Evolutionary conservation across 2,329 filamentous ascomycete species (phyloP).

Genomic region (Penicillium sp.): DNA sequence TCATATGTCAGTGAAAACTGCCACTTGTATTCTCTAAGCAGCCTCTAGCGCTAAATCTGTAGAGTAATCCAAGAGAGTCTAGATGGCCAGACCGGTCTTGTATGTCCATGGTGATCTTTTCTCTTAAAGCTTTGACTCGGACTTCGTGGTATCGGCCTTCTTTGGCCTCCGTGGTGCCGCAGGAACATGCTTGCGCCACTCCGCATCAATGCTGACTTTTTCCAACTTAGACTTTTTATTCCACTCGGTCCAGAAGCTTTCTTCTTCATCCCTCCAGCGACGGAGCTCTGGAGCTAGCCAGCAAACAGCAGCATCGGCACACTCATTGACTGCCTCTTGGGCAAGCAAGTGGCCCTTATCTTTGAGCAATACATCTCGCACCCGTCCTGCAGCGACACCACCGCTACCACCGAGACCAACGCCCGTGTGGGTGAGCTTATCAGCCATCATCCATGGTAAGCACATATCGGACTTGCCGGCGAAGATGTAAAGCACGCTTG

Average conservation of each 20-base stretch:
- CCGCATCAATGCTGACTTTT: conserved; percentile 61
- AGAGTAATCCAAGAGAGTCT: not conserved
- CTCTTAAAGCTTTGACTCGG: conserved; percentile 33
- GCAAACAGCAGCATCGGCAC: conserved; percentile 62
- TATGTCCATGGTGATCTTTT: conserved; percentile 1
- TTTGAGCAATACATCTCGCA: conserved; percentile 67
- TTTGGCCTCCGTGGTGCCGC: conserved; percentile 33
- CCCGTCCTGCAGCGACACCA: conserved; percentile 68
- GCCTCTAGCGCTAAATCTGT: not conserved
- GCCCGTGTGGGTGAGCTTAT: conserved; percentile 48
- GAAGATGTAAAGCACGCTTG: conserved; percentile 52
- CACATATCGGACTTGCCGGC: conserved; percentile 49
- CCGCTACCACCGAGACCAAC: conserved; percentile 46
- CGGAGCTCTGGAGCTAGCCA: conserved; percentile 64
- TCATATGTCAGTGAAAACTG: not conserved
- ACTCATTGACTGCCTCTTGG: conserved; percentile 73
- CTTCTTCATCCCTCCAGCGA: conserved; percentile 62
- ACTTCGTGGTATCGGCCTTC: conserved; percentile 15
- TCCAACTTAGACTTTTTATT: conserved; percentile 52
- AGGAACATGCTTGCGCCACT: conserved; percentile 54
- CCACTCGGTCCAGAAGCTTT: conserved; percentile 61
- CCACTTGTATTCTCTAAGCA: not conserved
- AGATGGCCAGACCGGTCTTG: not conserved
- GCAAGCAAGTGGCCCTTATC: conserved; percentile 78
- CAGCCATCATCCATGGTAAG: conserved; percentile 41